Evolutionary conservation across 805 yeast species (phyloP).

Genomic region (Lipomyces orientalis): DNA sequence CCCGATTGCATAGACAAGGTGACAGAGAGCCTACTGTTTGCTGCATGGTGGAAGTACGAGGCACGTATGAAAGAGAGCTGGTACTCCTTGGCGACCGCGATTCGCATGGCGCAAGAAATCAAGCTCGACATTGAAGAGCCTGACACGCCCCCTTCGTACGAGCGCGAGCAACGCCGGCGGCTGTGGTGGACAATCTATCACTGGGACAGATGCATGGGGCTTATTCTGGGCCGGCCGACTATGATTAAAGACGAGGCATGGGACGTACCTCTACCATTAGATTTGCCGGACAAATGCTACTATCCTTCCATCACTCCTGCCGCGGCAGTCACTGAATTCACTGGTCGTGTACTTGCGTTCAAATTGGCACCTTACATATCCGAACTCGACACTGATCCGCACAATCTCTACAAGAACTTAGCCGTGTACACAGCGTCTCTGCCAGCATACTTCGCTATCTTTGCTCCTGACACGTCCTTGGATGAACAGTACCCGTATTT

Average conservation of each 20-base stretch:
- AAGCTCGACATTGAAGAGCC: conserved; percentile 33
- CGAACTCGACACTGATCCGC: conserved; percentile 29
- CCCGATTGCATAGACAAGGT: conserved; percentile 35
- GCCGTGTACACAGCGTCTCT: conserved; percentile 31
- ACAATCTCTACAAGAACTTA: conserved; percentile 27
- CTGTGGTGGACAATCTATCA: conserved; percentile 37
- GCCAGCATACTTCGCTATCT: conserved; percentile 30
- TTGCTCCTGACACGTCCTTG: conserved; percentile 33
- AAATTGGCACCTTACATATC: conserved; percentile 20
- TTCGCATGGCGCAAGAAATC: conserved; percentile 36
- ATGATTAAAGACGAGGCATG: conserved; percentile 33
- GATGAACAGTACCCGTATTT: conserved; percentile 29
- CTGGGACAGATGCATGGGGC: conserved; percentile 35
- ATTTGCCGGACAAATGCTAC: conserved; percentile 30
- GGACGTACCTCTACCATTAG: conserved; percentile 33
- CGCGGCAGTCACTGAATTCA: conserved; percentile 22
- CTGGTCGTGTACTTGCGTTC: conserved; percentile 27
- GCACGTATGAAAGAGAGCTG: conserved; percentile 36
- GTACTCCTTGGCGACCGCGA: conserved; percentile 33
- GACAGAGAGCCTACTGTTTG: conserved; percentile 23
- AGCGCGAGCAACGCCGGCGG: conserved; percentile 34
- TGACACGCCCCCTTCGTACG: conserved; percentile 29
- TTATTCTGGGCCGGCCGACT: conserved; percentile 33
- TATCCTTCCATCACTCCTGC: conserved; percentile 23
- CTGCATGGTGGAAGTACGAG: conserved; percentile 33